Conservation (phyloP, 805 yeast genomes). For the Candida fluviatilis region DNA sequence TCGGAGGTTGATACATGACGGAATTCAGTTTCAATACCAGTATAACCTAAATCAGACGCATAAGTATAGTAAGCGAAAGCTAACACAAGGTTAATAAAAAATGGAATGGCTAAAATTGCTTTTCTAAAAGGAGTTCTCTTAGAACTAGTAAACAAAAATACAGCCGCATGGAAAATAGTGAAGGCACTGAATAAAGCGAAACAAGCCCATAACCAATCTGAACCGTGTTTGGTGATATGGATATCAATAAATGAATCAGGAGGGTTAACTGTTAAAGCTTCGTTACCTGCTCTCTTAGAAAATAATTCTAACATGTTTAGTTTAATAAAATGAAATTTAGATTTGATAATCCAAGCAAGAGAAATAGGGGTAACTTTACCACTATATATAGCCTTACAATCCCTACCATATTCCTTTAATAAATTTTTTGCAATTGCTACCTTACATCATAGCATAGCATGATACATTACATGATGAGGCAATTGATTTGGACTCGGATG, state of each 20-base stretch:
- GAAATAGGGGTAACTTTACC: neutral
- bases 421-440: too few species aligned
- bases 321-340: too few species aligned
- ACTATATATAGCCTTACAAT: neutral
- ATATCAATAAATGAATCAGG: conserved; percentile 39
- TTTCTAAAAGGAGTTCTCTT: conserved; percentile 25
- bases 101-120: conserved; percentile 37
- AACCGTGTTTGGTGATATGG: conserved; percentile 53
- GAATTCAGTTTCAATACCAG: conserved; percentile 45
- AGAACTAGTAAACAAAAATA: conserved; percentile 19
- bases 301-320: neutral
- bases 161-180: conserved; percentile 23
- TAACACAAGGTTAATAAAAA: conserved; percentile 36
- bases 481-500: too few species aligned
- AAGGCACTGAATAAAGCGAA: conserved; percentile 44
- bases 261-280: conserved; percentile 43
- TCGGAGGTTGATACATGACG: conserved; percentile 33
- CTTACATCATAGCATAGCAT: neutral
- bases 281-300: conserved; percentile 19
- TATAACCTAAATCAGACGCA: conserved; percentile 58
- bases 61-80: conserved; percentile 50
- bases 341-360: too few species aligned
- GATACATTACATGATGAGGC: neutral
- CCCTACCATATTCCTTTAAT: too few species aligned
- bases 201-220: conserved; percentile 66